These are phyloP conservation scores for Fusarium pseudoanthophilum DNA, from an alignment of 2,329 filamentous ascomycete species.

Conservation along the genomic window DNA sequence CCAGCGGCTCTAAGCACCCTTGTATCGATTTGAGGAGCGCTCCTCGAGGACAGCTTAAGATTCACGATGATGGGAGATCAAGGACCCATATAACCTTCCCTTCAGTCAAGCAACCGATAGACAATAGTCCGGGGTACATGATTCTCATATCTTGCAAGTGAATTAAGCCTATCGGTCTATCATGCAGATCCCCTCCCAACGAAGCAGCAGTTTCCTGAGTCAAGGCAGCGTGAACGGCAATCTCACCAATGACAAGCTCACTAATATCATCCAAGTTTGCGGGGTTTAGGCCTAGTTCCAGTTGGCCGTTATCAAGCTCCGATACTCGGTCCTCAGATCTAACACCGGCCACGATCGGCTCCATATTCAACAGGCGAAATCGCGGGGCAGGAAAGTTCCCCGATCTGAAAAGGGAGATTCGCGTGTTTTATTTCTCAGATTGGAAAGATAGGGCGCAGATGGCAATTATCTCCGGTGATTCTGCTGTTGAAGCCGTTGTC, in stretches of 20 bases:
- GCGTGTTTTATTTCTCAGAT: background rate
- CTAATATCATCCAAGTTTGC: background rate
- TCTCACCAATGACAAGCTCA: background rate
- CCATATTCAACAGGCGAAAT: slow-evolving; percentile 1
- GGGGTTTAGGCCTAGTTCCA: background rate
- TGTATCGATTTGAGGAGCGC: background rate
- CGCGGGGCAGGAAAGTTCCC: slow-evolving; percentile 22
- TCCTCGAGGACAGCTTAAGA: background rate
- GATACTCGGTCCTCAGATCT: slow-evolving; percentile 27
- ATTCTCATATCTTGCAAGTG: background rate
- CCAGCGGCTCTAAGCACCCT: background rate
- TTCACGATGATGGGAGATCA: background rate
- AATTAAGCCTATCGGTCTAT: slow-evolving; percentile 3
- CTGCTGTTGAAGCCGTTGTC: background rate
- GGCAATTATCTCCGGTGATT: background rate
- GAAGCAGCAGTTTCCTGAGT: background rate
- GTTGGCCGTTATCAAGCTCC: background rate
- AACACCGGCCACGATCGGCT: slow-evolving; percentile 1
- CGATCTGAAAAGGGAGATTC: background rate
- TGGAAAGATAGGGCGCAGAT: background rate
- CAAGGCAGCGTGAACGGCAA: background rate
- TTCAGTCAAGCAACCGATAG: background rate
- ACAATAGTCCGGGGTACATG: background rate
- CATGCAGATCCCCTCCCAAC: background rate
- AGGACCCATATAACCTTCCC: background rate